phyloP scores from a whole-genome alignment of 2,329 filamentous ascomycete genomes.

The Alternaria ventricosa region DNA sequence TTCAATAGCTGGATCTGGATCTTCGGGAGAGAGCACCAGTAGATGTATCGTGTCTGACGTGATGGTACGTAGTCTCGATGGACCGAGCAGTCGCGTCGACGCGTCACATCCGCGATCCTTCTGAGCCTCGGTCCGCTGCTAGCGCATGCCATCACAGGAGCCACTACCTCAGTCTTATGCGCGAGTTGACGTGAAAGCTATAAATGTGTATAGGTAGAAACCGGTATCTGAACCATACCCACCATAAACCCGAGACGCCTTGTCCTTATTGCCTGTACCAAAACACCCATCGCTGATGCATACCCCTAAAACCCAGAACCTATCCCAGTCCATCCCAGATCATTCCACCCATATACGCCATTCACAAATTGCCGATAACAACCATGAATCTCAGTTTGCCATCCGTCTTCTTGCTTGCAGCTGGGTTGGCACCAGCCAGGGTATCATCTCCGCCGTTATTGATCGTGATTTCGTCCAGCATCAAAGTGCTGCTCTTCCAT shows the following conservation, averaged over 20 bases:
- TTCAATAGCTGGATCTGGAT: not conserved
- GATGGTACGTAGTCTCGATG: not conserved
- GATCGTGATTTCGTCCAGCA: slow-evolving; percentile 56
- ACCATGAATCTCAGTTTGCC: slow-evolving; percentile 65
- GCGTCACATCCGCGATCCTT: not conserved
- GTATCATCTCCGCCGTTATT: slow-evolving; percentile 28
- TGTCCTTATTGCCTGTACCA: not conserved
- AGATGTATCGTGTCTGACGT: not conserved
- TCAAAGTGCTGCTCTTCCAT: slow-evolving; percentile 66
- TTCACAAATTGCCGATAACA: slow-evolving; percentile 60
- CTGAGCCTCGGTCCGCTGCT: not conserved
- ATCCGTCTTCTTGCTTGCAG: slow-evolving; percentile 51
- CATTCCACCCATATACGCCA: not conserved
- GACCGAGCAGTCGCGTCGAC: not conserved
- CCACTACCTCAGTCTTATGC: not conserved
- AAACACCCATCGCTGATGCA: not conserved
- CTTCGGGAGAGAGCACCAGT: not conserved
- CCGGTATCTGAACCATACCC: not conserved
- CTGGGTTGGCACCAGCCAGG: slow-evolving; percentile 12
- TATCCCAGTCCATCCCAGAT: not conserved
- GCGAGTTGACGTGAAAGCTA: not conserved
- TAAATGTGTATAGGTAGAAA: not conserved
- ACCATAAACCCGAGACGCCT: not conserved
- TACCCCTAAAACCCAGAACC: not conserved
- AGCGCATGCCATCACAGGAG: not conserved